Conservation (phyloP, 306 rosid genomes). For the Carpinus viminea region DNA sequence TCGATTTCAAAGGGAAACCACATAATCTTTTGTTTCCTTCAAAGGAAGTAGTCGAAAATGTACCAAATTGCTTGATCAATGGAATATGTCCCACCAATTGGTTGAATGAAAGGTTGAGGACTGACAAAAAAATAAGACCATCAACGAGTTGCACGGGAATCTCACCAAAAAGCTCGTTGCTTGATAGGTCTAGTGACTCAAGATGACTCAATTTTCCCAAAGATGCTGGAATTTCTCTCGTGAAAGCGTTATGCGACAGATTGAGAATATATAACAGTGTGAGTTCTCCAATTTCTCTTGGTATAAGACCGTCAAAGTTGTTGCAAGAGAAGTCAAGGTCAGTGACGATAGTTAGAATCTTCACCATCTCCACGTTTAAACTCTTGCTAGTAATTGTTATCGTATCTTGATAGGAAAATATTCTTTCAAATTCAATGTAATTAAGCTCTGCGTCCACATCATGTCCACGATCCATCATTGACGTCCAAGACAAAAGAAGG, state of each 20-base stretch:
- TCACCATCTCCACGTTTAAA: conserved; percentile 3
- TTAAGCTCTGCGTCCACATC: background rate
- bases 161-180: background rate
- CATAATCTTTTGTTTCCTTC: conserved; percentile 12
- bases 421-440: no score
- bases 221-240: conserved; percentile 7
- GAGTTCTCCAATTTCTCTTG: conserved; percentile 18
- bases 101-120: conserved; percentile 34
- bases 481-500: accelerated
- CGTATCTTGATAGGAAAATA: conserved; percentile 1
- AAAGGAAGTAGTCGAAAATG: conserved; percentile 17
- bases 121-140: conserved; percentile 21
- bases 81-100: conserved; percentile 27
- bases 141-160: conserved; percentile 13
- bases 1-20: background rate
- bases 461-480: conserved; percentile 17
- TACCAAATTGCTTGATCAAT: background rate
- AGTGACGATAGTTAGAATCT: conserved; percentile 32
- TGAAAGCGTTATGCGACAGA: conserved; percentile 16
- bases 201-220: background rate
- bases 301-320: conserved; percentile 27
- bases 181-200: conserved; percentile 31
- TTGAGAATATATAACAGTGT: conserved; percentile 17
- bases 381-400: conserved; percentile 37
- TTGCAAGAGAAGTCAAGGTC: conserved; percentile 40